A percentile compares a stretch with the other conserved stretches of the same genome.
phyloP scores from a whole-genome alignment of 768 basidiomycete genomes.

The Boletus tylopilopsis region DNA sequence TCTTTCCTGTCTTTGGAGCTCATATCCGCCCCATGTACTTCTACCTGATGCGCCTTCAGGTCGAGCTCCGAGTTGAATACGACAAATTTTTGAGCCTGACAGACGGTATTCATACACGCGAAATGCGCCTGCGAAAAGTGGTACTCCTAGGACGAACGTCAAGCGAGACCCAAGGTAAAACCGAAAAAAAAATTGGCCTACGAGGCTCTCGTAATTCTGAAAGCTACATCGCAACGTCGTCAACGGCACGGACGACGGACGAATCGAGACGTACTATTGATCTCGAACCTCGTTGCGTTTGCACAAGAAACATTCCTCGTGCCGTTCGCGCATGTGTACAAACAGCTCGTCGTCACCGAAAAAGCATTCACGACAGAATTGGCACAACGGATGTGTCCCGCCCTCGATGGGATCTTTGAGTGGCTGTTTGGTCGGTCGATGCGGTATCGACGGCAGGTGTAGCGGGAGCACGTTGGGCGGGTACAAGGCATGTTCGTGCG shows the following conservation, averaged over 20 bases:
- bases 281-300: constrained; percentile 75
- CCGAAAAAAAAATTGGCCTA: constrained; percentile 32
- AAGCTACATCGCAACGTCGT: constrained; percentile 45
- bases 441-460: constrained; percentile 74
- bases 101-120: constrained; percentile 70
- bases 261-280: constrained; percentile 69
- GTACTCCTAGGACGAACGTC: constrained; percentile 46
- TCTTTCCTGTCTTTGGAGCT: constrained; percentile 65
- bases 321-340: constrained; percentile 85
- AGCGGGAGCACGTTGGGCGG: constrained; percentile 55
- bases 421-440: constrained; percentile 36
- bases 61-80: constrained; percentile 88
- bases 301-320: constrained; percentile 97
- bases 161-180: not conserved
- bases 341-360: constrained; percentile 94
- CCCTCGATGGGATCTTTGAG: constrained; percentile 62
- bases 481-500: constrained; percentile 91
- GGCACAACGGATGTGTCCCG: constrained; percentile 74
- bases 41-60: constrained; percentile 87
- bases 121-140: constrained; percentile 77
- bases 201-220: constrained; percentile 72
- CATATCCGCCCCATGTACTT: constrained; percentile 76
- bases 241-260: not conserved
- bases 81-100: constrained; percentile 87
- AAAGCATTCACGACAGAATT: constrained; percentile 91